A percentile compares a stretch with the other conserved stretches of the same genome.
These are phyloP conservation scores for Coniosporium tulheliwenetii DNA, from an alignment of 2,329 filamentous ascomycete genomes.

Conservation along the genomic window DNA sequence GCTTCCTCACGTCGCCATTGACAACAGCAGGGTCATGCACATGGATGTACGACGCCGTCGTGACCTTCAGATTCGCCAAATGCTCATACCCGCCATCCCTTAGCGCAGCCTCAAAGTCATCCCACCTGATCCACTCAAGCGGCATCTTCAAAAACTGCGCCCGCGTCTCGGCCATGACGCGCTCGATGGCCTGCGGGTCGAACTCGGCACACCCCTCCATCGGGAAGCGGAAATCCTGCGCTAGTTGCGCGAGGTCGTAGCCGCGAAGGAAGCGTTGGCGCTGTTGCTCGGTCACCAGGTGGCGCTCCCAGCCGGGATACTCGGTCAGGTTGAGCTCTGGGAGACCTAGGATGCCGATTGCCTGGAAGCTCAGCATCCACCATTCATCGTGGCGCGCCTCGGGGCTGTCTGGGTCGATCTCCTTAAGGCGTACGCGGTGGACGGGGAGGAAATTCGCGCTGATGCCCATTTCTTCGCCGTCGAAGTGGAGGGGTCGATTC, in stretches of 20 bases:
- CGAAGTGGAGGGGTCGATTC: slow-evolving; percentile 20
- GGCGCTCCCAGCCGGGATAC: slow-evolving; percentile 16
- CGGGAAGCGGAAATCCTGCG: slow-evolving; percentile 21
- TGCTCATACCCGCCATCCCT: not conserved
- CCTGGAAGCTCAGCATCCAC: slow-evolving; percentile 22
- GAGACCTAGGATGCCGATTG: slow-evolving; percentile 22
- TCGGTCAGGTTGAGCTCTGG: slow-evolving; percentile 21
- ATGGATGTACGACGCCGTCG: too few species aligned
- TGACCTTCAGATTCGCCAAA: too few species aligned
- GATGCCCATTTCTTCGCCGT: slow-evolving; percentile 21
- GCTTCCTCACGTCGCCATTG: too few species aligned
- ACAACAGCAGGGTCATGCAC: too few species aligned
- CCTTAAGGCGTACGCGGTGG: slow-evolving; percentile 16
- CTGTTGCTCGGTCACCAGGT: slow-evolving; percentile 14
- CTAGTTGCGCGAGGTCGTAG: slow-evolving; percentile 19
- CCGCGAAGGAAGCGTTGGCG: slow-evolving; percentile 18
- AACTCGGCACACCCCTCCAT: slow-evolving; percentile 21
- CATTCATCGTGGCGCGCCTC: slow-evolving; percentile 9
- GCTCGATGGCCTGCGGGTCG: slow-evolving; percentile 18
- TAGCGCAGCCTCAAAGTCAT: slow-evolving; percentile 5
- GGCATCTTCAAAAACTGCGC: slow-evolving; percentile 21
- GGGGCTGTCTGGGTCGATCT: slow-evolving; percentile 9
- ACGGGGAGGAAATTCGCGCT: slow-evolving; percentile 21
- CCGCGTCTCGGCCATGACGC: slow-evolving; percentile 17
- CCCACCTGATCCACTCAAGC: slow-evolving; percentile 17